Evolutionary conservation across 345 rosid species (phyloP), one percentile per base, ranked within the genome.

Genomic region (Citrus cavaleriei): DNA sequence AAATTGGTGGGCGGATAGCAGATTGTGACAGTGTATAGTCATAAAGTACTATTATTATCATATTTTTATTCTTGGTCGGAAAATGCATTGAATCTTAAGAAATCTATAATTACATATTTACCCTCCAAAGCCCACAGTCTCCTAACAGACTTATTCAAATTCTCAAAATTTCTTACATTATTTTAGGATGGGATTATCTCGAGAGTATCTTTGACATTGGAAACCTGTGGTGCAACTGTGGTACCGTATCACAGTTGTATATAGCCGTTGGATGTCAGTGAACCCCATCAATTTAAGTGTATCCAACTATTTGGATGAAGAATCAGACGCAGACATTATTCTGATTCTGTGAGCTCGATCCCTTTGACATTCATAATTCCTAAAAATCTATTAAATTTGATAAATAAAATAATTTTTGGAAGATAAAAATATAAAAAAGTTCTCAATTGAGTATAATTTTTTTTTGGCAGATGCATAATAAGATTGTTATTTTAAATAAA

Each of bases 211-310:
- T 32, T 32, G 4, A 32, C 3, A 3, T 32, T 0, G 4, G 0
- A 0, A 32, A 32, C 0, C 0, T 28, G 30, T 28, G 30, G 30
- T 28, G 30, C 0, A 28, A 28, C 0, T 30, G 0, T 30, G 32
- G 0, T 30, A 30, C 0, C 0, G 32, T 30, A 0, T 30, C 0
- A 30, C 0, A 30, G 4, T 30, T 30, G 4, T 0, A 30, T 30
- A 0, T 0, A 30, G 4, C 0, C 2, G 4, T 30, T 30, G 4
- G 0, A 30, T 30, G 32, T 0, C 0, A 30, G 0, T 30, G 0
- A 30, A 30, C 0, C 0, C 4, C 4, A 30, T 0, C 0, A 30
- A 30, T 30, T 0, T 0, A 30, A 30, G 32, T 30, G 0, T 0
- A 30, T 30, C 4, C 0, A n/a, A n/a, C 25, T 25, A 25, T 25